Base-by-base conservation (phyloP, 164 flowering plant genomes). In the Santalum album region DNA sequence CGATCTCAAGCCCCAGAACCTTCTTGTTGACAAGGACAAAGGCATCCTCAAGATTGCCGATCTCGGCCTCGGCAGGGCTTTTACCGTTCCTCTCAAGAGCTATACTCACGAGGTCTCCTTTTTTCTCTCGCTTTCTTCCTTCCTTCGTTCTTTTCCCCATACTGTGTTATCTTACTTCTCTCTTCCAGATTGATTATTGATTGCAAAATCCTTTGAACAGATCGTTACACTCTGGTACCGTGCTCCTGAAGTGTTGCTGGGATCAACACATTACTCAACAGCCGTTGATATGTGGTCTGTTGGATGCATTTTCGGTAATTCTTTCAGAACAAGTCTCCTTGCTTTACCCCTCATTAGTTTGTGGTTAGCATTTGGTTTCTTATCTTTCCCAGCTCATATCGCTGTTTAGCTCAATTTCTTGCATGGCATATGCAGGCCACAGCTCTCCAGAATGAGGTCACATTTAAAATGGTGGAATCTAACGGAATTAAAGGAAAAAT, bases 271-370 rank as follows among this genome's bases (percentile, higher is more conserved):
- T 53, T 92, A 92, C 71, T 84, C 99, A 9, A 80, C 84, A 16
- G 99, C 75, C 1, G 99, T 92, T 27, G 96, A 92, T 69, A 89
- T 92, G 83, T 92, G 99, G 99, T 92, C 99, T 48, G 96, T 92
- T 16, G 99, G 99, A 15, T 92, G 99, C 52, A 92, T 92, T 51
- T 92, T 89, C 27, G 96, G 96, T 88, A 70, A 25, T 26, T 25
- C 4, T 20, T 46, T 19, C 21, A n/a, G n/a, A n/a, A n/a, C n/a
- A n/a, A n/a, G n/a, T 43, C 25, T 15, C n/a, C 12, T 26, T 12
- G 1, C 34, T 21, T 12, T 19, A n/a, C 22, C 19, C 10, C 25
- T 15, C n/a, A 17, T 19, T 19, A 14, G 20, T 44, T n/a, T n/a
- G n/a, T n/a, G n/a, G n/a, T n/a, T n/a, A n/a, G n/a, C n/a, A n/a